Evolutionary conservation across 345 rosid genomes (phyloP).

Genomic region (Reutealis trisperma): DNA sequence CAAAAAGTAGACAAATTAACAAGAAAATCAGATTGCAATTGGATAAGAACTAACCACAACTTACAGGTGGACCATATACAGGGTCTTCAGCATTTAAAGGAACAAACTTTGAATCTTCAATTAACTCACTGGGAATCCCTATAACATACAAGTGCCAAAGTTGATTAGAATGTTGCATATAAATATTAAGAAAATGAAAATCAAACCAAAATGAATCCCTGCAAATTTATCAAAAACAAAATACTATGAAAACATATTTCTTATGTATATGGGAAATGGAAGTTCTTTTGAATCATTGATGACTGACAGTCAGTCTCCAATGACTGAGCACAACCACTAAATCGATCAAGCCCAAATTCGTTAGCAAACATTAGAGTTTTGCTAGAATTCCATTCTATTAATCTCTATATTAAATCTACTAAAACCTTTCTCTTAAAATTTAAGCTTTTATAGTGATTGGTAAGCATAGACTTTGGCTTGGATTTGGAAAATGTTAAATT

Average conservation of each 20-base stretch:
- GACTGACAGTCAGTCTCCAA: too few relatives aligned
- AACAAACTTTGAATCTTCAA: constrained; percentile 78
- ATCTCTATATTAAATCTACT: too few relatives aligned
- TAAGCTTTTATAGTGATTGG: too few relatives aligned
- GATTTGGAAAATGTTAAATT: too few relatives aligned
- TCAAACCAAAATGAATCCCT: not conserved
- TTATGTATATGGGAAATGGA: not conserved
- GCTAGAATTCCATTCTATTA: too few relatives aligned
- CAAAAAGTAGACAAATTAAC: not conserved
- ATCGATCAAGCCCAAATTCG: not conserved
- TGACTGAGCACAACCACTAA: too few relatives aligned
- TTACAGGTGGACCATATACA: constrained; percentile 81
- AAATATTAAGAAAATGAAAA: not conserved
- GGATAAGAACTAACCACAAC: constrained; percentile 49
- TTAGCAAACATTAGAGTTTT: not conserved
- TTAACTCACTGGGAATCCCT: constrained; percentile 54
- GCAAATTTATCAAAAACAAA: not conserved
- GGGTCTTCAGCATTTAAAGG: constrained; percentile 76
- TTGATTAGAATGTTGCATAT: not conserved
- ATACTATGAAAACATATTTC: not conserved
- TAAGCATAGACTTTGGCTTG: too few relatives aligned
- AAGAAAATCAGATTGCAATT: not conserved
- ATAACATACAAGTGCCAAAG: not conserved
- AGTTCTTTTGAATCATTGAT: not conserved
- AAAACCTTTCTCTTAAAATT: too few relatives aligned